Percentiles rank a stretch among this genome's conserved stretches.
Conservation (phyloP, 1,139 yeast species). For the Lodderomyces pseudojiufengensis region DNA sequence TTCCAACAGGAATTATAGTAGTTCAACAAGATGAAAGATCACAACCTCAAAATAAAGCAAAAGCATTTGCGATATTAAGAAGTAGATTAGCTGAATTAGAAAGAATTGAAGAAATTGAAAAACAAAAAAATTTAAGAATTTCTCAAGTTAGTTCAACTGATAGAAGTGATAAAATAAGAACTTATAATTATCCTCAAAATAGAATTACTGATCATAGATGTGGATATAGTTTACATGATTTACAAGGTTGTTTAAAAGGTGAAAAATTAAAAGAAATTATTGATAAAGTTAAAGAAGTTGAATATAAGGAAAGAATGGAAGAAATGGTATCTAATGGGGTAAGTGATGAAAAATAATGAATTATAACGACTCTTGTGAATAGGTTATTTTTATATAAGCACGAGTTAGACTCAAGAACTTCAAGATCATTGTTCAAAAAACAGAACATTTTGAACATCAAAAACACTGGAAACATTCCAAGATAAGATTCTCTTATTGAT, state of each 20-base stretch:
- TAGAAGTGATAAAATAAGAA: conserved; percentile 88
- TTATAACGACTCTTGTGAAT: too few relatives aligned
- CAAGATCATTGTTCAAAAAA: too few relatives aligned
- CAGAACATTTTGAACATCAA: too few relatives aligned
- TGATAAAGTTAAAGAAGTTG: conserved; percentile 25
- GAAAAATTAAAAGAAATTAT: conserved; percentile 58
- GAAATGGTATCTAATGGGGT: conserved; percentile 2
- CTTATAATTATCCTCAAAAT: conserved; percentile 90
- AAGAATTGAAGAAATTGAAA: conserved; percentile 57
- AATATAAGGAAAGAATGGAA: conserved; percentile 24
- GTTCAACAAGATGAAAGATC: conserved; percentile 94
- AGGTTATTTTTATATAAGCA: too few relatives aligned
- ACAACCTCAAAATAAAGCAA: conserved; percentile 93
- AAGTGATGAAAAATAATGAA: too few relatives aligned
- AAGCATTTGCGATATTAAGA: conserved; percentile 78
- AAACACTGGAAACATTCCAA: too few relatives aligned
- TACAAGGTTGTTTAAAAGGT: conserved; percentile 80
- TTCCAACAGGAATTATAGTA: conserved; percentile 87
- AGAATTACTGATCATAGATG: conserved; percentile 93
- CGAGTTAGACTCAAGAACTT: too few relatives aligned
- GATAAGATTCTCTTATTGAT: too few relatives aligned
- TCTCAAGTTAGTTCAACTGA: conserved; percentile 88
- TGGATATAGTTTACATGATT: conserved; percentile 70
- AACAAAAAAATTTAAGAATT: conserved; percentile 65
- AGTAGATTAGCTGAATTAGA: conserved; percentile 84